Conservation (phyloP, 2,329 filamentous ascomycete species). For the Fusarium agapanthi region DNA sequence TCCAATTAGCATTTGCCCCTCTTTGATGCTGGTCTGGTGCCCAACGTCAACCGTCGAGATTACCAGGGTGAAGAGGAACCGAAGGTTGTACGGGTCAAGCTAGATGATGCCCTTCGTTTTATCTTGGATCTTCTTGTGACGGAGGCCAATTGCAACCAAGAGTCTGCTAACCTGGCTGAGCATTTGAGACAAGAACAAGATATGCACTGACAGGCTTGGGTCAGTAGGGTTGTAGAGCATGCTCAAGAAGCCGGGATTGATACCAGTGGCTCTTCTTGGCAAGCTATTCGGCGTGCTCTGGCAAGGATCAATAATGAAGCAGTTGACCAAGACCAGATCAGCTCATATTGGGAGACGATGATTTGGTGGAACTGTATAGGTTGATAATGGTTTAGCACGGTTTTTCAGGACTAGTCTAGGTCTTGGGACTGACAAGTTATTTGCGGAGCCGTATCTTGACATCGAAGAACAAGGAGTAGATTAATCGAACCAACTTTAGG, state of each 20-base stretch:
- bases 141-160: neutral
- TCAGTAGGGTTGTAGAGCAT: neutral
- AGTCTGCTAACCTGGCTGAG: fast-evolving
- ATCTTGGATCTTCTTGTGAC: fast-evolving
- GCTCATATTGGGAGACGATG: neutral
- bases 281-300: neutral
- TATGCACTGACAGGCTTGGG: neutral
- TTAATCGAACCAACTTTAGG: fast-evolving
- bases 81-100: neutral
- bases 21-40: neutral
- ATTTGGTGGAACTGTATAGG: neutral
- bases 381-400: no score
- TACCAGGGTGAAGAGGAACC: neutral
- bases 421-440: neutral
- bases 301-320: neutral
- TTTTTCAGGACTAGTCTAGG: no score
- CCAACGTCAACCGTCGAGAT: neutral
- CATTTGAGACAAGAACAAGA: neutral
- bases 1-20: neutral
- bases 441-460: fast-evolving
- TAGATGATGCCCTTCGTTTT: neutral
- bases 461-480: fast-evolving
- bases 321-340: neutral
- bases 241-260: neutral
- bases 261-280: neutral